Percentiles rank a stretch among this genome's conserved stretches.
These are phyloP conservation scores for Blastobotrys attinorum DNA, from an alignment of 805 yeast genomes.

Conservation along the genomic window DNA sequence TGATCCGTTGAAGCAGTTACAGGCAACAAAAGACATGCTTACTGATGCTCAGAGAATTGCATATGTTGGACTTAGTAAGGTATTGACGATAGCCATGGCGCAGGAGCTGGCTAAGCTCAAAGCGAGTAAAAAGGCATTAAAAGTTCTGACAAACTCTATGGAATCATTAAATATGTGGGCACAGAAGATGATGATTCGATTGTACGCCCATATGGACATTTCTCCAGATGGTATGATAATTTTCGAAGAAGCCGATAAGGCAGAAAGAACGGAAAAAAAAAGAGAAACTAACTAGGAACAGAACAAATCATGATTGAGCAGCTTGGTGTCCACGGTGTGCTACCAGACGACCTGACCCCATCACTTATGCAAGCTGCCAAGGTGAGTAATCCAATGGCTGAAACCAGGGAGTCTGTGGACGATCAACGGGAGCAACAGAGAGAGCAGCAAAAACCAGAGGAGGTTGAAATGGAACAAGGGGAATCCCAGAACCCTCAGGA, in stretches of 20 bases:
- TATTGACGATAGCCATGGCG: conserved; percentile 74
- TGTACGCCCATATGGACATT: conserved; percentile 78
- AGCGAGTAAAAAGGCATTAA: conserved; percentile 40
- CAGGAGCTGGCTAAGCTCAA: conserved; percentile 55
- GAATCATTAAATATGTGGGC: conserved; percentile 83
- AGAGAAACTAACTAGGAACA: conserved; percentile 1
- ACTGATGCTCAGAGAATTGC: conserved; percentile 84
- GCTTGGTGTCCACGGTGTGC: conserved; percentile 75
- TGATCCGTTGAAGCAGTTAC: conserved; percentile 57
- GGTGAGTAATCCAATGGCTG: conserved; percentile 43
- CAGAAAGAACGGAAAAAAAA: too few species aligned
- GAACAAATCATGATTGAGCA: conserved; percentile 85
- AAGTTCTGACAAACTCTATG: conserved; percentile 57
- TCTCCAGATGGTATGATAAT: conserved; percentile 39
- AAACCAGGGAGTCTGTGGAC: not conserved
- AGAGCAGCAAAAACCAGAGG: conserved; percentile 4
- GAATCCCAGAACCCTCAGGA: conserved; percentile 8
- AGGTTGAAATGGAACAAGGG: conserved; percentile 3
- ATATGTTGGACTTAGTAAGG: conserved; percentile 75
- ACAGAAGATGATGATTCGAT: conserved; percentile 54
- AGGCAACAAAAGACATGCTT: conserved; percentile 72
- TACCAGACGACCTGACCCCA: conserved; percentile 59
- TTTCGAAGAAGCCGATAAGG: too few species aligned
- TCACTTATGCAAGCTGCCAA: conserved; percentile 47
- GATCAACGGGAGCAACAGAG: conserved; percentile 1